Conservation (phyloP, 2,329 filamentous ascomycete genomes). For the Fusarium zealandicum region DNA sequence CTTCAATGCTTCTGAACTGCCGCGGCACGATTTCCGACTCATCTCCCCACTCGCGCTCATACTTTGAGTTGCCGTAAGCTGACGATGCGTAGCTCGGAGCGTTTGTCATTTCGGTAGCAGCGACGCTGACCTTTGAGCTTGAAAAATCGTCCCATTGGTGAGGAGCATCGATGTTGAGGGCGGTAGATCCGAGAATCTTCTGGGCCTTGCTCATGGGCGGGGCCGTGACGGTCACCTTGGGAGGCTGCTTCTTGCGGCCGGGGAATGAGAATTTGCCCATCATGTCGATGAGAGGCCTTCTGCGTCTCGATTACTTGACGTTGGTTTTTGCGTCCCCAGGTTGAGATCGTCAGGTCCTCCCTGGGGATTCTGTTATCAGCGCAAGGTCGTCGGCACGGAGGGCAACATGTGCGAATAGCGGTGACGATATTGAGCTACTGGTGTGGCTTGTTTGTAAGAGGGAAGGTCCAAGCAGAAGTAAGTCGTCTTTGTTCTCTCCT, state of each 20-base stretch:
- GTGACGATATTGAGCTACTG: slow-evolving; percentile 7
- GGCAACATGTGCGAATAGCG: slow-evolving; percentile 35
- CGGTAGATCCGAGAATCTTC: slow-evolving; percentile 39
- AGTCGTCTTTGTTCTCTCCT: too few relatives aligned
- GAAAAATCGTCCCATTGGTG: slow-evolving; percentile 34
- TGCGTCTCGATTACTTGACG: slow-evolving; percentile 5
- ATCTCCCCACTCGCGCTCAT: slow-evolving; percentile 37
- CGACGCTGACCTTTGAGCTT: slow-evolving; percentile 33
- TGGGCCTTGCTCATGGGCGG: slow-evolving; percentile 41
- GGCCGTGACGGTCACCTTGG: slow-evolving; percentile 39
- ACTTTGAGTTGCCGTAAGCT: not conserved
- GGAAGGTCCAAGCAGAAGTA: too few relatives aligned
- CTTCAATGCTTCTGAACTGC: slow-evolving; percentile 27
- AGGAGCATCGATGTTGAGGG: slow-evolving; percentile 37
- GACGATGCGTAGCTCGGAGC: slow-evolving; percentile 19
- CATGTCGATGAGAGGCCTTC: not conserved
- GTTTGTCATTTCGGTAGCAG: slow-evolving; percentile 20
- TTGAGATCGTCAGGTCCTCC: slow-evolving; percentile 22
- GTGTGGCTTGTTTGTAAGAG: not conserved
- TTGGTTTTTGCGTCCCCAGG: slow-evolving; percentile 19
- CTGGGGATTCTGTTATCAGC: slow-evolving; percentile 34
- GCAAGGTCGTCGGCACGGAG: slow-evolving; percentile 25
- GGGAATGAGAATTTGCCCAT: slow-evolving; percentile 43
- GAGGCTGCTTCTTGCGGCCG: slow-evolving; percentile 42
- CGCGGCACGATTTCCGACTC: slow-evolving; percentile 40